A percentile compares a stretch with the other conserved stretches of the same genome.
These are phyloP conservation scores for Moricandia moricandioides DNA, from an alignment of 345 rosid species.

Conservation along the genomic window DNA sequence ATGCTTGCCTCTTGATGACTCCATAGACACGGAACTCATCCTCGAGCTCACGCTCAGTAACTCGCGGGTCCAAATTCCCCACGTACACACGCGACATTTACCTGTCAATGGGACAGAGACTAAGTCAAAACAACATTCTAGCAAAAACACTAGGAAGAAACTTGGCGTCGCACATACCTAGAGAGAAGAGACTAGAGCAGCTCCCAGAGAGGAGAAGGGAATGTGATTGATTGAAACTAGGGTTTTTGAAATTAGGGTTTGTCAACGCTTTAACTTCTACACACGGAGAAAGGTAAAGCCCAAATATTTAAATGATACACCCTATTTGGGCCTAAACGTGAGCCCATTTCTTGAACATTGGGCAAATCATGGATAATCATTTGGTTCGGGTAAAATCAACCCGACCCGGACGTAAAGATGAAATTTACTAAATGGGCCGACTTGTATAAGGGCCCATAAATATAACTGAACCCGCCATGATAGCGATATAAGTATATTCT, in stretches of 20 bases:
- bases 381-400: constrained; percentile 2
- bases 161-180: constrained; percentile 1
- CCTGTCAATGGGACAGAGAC: constrained; percentile 29
- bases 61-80: constrained; percentile 73
- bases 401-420: background rate
- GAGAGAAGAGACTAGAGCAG: constrained; percentile 2
- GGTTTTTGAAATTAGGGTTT: background rate
- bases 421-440: constrained; percentile 2
- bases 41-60: constrained; percentile 72
- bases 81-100: constrained; percentile 76
- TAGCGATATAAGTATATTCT: background rate
- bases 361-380: background rate
- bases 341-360: too few relatives aligned
- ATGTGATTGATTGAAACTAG: background rate
- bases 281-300: background rate
- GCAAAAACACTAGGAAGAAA: background rate
- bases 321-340: background rate
- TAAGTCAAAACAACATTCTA: background rate
- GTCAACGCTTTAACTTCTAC: background rate
- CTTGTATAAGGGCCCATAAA: background rate
- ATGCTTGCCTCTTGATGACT: constrained; percentile 55
- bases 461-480: background rate
- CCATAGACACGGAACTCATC: constrained; percentile 72
- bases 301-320: background rate
- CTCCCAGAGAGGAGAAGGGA: background rate